phyloP scores from a whole-genome alignment of 1,284 basidiomycete species.

The Clitocybe nebularis region DNA sequence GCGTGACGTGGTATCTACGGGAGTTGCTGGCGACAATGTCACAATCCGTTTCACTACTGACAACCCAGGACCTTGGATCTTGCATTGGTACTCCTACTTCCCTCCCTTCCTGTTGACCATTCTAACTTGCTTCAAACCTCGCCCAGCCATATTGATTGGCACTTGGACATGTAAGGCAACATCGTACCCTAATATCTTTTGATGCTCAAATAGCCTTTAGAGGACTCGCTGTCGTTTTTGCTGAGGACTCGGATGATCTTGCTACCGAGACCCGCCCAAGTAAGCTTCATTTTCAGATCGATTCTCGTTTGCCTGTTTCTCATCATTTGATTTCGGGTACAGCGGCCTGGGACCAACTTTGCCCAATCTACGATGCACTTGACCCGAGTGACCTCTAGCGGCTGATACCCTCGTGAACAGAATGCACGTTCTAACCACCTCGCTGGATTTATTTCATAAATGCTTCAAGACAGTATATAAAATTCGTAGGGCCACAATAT shows the following conservation, averaged over 20 bases:
- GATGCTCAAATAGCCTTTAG: slow-evolving; percentile 6
- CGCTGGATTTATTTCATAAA: too few relatives aligned
- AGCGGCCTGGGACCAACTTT: slow-evolving; percentile 28
- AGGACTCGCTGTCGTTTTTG: slow-evolving; percentile 33
- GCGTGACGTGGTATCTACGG: slow-evolving; percentile 34
- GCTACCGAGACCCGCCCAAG: slow-evolving; percentile 16
- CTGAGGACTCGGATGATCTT: slow-evolving; percentile 22
- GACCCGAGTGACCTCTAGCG: too few relatives aligned
- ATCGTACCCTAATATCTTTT: not conserved
- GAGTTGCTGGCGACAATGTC: slow-evolving; percentile 29
- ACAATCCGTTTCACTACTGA: slow-evolving; percentile 32
- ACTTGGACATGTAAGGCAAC: slow-evolving; percentile 27
- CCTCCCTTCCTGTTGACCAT: too few relatives aligned
- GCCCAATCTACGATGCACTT: slow-evolving; percentile 23
- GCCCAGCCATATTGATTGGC: slow-evolving; percentile 36
- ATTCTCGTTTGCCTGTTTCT: not conserved
- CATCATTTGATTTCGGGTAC: not conserved
- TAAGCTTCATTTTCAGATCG: slow-evolving; percentile 4
- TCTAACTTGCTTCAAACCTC: not conserved
- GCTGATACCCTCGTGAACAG: too few relatives aligned
- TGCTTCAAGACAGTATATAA: too few relatives aligned
- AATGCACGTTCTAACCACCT: too few relatives aligned
- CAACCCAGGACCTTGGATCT: slow-evolving; percentile 18
- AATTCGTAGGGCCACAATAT: too few relatives aligned
- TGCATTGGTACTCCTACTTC: slow-evolving; percentile 7